Percentiles rank a stretch among this genome's conserved stretches.
These are phyloP conservation scores for Pseudocercospora fijiensis DNA, from an alignment of 2,329 filamentous ascomycete genomes.

Conservation along the genomic window DNA sequence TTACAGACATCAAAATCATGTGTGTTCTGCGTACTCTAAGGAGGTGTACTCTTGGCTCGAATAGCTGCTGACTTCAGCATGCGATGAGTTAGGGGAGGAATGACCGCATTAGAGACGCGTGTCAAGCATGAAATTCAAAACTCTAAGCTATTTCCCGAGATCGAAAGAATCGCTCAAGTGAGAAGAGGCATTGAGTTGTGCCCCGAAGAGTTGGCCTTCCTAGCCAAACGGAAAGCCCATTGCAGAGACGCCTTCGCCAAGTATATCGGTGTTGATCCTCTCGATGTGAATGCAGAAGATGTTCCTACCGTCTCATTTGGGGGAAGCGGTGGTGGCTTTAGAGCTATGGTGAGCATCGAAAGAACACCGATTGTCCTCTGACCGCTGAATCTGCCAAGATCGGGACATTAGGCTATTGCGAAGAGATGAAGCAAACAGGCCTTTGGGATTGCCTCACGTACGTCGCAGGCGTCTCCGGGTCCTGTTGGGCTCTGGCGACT, in stretches of 20 bases:
- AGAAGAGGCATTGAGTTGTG: conserved; percentile 35
- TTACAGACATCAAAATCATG: conserved; percentile 34
- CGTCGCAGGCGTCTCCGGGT: conserved; percentile 36
- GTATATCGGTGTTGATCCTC: conserved; percentile 34
- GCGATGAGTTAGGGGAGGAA: conserved; percentile 12
- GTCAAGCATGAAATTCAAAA: conserved; percentile 35
- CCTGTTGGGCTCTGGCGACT: conserved; percentile 37
- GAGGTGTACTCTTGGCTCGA: neutral
- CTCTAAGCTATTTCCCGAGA: conserved; percentile 33
- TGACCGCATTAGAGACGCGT: conserved; percentile 29
- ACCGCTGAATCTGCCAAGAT: conserved; percentile 11
- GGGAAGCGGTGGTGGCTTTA: conserved; percentile 37
- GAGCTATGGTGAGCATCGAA: conserved; percentile 28
- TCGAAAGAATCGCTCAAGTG: conserved; percentile 31
- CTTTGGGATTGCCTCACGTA: conserved; percentile 38
- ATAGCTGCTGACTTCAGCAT: neutral
- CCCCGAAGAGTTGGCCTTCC: conserved; percentile 33
- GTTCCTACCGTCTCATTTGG: conserved; percentile 37
- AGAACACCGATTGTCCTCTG: neutral
- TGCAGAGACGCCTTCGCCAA: conserved; percentile 34
- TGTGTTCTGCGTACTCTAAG: neutral
- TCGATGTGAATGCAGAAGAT: conserved; percentile 35
- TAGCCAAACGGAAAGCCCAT: conserved; percentile 26
- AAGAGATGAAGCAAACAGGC: conserved; percentile 34
- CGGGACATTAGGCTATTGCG: conserved; percentile 32